Conservation (phyloP, 305 asterid species). For the Fraxinus greggii region DNA sequence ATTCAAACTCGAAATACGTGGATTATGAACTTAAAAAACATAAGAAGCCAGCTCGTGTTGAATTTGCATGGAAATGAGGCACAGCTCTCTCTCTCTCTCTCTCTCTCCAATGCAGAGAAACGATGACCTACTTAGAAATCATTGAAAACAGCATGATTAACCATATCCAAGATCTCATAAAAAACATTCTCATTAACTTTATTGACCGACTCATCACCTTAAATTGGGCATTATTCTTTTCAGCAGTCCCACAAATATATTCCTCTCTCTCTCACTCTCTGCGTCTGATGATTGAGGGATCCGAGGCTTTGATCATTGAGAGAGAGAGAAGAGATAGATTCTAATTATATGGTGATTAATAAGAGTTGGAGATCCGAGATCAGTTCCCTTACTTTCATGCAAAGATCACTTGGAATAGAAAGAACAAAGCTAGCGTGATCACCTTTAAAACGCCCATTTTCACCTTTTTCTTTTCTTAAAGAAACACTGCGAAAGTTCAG, state of each 20-base stretch:
- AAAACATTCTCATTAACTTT: constrained; percentile 29
- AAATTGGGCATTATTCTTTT: constrained; percentile 14
- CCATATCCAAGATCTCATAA: constrained; percentile 35
- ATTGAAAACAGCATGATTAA: constrained; percentile 36
- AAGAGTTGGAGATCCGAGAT: constrained; percentile 53
- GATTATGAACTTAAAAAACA: background rate
- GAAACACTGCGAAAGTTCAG: constrained; percentile 61
- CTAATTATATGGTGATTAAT: constrained; percentile 13
- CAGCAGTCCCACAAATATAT: constrained; percentile 24
- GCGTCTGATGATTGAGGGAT: constrained; percentile 54
- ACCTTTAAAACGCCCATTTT: constrained; percentile 45
- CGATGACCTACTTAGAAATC: background rate
- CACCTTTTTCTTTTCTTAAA: constrained; percentile 53
- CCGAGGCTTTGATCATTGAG: constrained; percentile 46
- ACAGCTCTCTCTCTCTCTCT: background rate
- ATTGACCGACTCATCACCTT: constrained; percentile 37
- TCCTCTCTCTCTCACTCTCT: constrained; percentile 12
- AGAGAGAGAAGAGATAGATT: constrained; percentile 21
- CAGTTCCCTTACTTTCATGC: constrained; percentile 70
- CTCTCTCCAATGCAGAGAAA: background rate
- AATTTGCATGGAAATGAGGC: background rate
- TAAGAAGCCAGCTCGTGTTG: background rate
- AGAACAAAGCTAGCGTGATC: constrained; percentile 43
- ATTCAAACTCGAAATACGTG: background rate
- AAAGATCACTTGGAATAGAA: constrained; percentile 43